These are phyloP conservation scores for Neurospora sp. DNA, from an alignment of 495 filamentous ascomycete species.

Conservation along the genomic window DNA sequence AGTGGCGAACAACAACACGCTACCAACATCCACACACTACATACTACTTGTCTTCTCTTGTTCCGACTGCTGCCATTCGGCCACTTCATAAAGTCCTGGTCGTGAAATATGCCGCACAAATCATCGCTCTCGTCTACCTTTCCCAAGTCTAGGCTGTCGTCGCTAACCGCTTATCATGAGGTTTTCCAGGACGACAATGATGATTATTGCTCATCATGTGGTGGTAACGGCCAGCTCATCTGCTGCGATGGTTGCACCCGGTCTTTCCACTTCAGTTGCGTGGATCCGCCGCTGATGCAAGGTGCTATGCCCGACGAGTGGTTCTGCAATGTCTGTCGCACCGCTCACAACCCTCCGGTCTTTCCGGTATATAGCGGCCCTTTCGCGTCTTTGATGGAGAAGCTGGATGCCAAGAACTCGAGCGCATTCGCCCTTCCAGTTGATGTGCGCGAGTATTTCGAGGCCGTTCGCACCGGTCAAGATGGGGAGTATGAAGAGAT, in stretches of 20 bases:
- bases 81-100: neutral
- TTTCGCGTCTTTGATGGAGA: constrained; percentile 49
- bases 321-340: constrained; percentile 69
- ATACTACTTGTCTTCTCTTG: constrained; percentile 9
- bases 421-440: constrained; percentile 63
- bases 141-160: neutral
- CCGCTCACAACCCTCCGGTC: constrained; percentile 23
- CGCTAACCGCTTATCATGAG: neutral
- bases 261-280: constrained; percentile 78
- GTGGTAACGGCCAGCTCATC: constrained; percentile 68
- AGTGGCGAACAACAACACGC: constrained; percentile 10
- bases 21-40: neutral
- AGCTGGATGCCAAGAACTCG: constrained; percentile 54
- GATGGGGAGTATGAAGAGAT: constrained; percentile 72
- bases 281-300: constrained; percentile 64
- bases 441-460: constrained; percentile 59
- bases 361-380: constrained; percentile 31
- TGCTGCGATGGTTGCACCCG: constrained; percentile 87
- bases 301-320: constrained; percentile 63
- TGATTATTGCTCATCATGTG: constrained; percentile 78
- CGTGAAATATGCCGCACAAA: constrained; percentile 24
- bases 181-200: constrained; percentile 61
- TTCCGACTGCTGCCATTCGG: constrained; percentile 16
- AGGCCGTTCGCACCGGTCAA: constrained; percentile 59
- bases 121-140: constrained; percentile 12